Percentiles rank a stretch among this genome's conserved stretches.
Conservation (phyloP, 805 yeast species). For the Candida chilensis region DNA sequence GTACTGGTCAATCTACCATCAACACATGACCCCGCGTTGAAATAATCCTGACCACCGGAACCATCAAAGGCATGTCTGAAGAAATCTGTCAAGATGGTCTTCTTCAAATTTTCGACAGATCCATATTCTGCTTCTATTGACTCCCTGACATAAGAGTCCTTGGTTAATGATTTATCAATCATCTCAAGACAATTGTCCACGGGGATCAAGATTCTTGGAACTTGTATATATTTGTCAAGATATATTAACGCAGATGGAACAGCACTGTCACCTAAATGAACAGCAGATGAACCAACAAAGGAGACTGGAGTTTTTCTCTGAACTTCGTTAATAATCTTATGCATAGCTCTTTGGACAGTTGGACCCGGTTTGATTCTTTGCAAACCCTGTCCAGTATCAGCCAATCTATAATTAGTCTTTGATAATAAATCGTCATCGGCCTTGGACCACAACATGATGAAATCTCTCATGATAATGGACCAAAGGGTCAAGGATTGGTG, state of each 20-base stretch:
- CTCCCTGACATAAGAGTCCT: slow-evolving; percentile 34
- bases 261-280: slow-evolving; percentile 75
- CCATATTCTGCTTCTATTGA: slow-evolving; percentile 56
- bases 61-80: slow-evolving; percentile 63
- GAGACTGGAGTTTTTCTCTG: slow-evolving; percentile 46
- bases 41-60: slow-evolving; percentile 77
- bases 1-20: slow-evolving; percentile 78
- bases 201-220: slow-evolving; percentile 70
- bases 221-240: slow-evolving; percentile 72
- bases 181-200: slow-evolving; percentile 49
- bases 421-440: slow-evolving; percentile 67
- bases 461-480: slow-evolving; percentile 71
- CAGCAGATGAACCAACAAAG: slow-evolving; percentile 78
- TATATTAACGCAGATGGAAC: slow-evolving; percentile 79
- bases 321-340: slow-evolving; percentile 55
- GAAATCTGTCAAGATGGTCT: slow-evolving; percentile 38
- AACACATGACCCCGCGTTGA: slow-evolving; percentile 78
- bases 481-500: slow-evolving; percentile 66
- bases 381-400: slow-evolving; percentile 76
- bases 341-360: slow-evolving; percentile 59
- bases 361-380: slow-evolving; percentile 75
- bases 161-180: slow-evolving; percentile 39
- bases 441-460: slow-evolving; percentile 68
- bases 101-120: slow-evolving; percentile 41
- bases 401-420: slow-evolving; percentile 43